phyloP scores from a whole-genome alignment of 306 rosid species.

The Geum urbanum region DNA sequence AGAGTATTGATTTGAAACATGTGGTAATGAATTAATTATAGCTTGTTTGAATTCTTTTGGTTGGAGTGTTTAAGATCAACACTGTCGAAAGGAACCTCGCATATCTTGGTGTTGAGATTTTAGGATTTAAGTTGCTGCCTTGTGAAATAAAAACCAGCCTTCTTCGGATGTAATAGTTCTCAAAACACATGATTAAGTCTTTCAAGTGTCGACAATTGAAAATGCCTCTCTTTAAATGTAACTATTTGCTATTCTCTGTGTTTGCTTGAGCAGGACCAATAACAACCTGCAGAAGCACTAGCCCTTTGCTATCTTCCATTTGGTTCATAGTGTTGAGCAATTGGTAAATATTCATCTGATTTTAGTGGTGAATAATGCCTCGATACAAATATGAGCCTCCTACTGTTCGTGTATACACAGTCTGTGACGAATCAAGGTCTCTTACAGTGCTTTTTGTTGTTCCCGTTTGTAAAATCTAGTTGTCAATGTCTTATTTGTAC shows the following conservation, averaged over 20 bases:
- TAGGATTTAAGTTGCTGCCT: not conserved
- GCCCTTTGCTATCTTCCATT: not conserved
- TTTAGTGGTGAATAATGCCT: constrained; percentile 39
- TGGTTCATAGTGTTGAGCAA: not conserved
- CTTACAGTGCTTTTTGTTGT: not conserved
- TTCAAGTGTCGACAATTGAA: not conserved
- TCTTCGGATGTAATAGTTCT: not conserved
- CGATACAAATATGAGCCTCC: constrained; percentile 60
- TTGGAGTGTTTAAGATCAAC: no score
- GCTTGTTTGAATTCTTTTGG: no score
- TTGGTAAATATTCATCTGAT: not conserved
- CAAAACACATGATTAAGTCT: not conserved
- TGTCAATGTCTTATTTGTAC: not conserved
- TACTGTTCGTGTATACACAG: constrained; percentile 74
- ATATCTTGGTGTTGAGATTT: no score
- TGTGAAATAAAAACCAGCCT: not conserved
- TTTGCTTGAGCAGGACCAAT: not conserved
- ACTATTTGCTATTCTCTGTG: not conserved
- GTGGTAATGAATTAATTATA: not conserved
- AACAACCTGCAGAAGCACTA: not conserved
- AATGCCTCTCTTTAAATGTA: not conserved
- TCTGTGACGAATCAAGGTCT: constrained; percentile 86
- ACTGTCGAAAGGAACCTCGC: no score
- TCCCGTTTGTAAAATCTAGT: not conserved
- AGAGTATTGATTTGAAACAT: not conserved